These are phyloP conservation scores for Saccharomycopsis selenospora DNA, from an alignment of 805 yeast genomes.

Conservation along the genomic window DNA sequence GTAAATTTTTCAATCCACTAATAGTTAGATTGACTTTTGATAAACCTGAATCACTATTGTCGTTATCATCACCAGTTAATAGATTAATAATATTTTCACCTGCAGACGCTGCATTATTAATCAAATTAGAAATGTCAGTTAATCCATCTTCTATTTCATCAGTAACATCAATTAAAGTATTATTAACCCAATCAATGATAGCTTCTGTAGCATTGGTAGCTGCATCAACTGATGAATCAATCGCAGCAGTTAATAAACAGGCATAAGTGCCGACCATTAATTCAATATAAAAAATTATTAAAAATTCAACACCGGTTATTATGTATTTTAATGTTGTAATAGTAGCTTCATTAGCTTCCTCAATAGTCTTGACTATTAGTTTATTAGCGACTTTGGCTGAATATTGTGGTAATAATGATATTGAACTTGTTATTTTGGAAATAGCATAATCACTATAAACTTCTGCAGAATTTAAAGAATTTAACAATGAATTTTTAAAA, in stretches of 20 bases:
- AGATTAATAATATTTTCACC: conserved; percentile 47
- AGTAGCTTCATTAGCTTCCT: conserved; percentile 42
- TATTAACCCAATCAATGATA: conserved; percentile 53
- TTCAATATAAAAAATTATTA: conserved; percentile 61
- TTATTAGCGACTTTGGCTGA: conserved; percentile 48
- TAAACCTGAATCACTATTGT: conserved; percentile 30
- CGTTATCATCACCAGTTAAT: conserved; percentile 39
- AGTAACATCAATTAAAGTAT: conserved; percentile 46
- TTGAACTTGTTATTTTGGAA: conserved; percentile 35
- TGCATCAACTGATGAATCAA: conserved; percentile 63
- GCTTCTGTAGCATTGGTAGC: conserved; percentile 69
- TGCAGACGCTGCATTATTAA: conserved; percentile 49
- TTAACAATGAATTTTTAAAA: conserved; percentile 42
- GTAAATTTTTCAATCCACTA: conserved; percentile 44
- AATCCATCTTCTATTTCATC: conserved; percentile 61
- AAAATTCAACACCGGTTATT: conserved; percentile 49
- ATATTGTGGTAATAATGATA: conserved; percentile 47
- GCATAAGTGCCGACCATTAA: conserved; percentile 79
- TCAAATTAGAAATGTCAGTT: conserved; percentile 45
- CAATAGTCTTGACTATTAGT: conserved; percentile 40
- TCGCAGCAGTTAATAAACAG: conserved; percentile 68
- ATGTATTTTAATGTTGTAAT: conserved; percentile 37
- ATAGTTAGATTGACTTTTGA: conserved; percentile 53
- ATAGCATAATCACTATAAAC: conserved; percentile 39
- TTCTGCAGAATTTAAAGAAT: conserved; percentile 36